Evolutionary conservation across 495 filamentous ascomycete species (phyloP).

Genomic region (Monascus purpureus): DNA sequence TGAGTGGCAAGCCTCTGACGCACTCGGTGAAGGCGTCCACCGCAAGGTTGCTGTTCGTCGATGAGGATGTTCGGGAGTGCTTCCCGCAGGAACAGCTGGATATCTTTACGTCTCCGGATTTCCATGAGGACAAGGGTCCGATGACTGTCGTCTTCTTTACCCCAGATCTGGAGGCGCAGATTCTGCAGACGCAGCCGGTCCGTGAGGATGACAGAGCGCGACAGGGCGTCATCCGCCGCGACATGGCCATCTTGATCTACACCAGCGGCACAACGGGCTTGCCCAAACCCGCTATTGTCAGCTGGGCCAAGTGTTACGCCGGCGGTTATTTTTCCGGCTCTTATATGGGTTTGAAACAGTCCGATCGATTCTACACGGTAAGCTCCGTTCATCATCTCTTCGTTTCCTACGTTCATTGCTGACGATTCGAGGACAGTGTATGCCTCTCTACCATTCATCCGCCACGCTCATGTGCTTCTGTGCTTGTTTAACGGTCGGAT

Average conservation of each 20-base stretch:
- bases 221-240: slow-evolving; percentile 29
- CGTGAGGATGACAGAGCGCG: slow-evolving; percentile 51
- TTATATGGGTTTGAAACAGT: slow-evolving; percentile 40
- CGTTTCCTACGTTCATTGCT: slow-evolving; percentile 1
- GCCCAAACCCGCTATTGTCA: slow-evolving; percentile 79
- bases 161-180: slow-evolving; percentile 47
- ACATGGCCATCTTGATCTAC: slow-evolving; percentile 67
- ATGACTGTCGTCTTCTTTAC: slow-evolving; percentile 51
- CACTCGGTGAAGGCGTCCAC: slow-evolving; percentile 67
- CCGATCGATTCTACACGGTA: slow-evolving; percentile 76
- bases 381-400: not conserved
- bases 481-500: slow-evolving; percentile 42
- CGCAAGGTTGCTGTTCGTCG: slow-evolving; percentile 58
- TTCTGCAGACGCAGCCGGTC: slow-evolving; percentile 38
- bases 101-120: slow-evolving; percentile 25
- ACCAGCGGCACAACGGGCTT: slow-evolving; percentile 84
- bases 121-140: slow-evolving; percentile 31
- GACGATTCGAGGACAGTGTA: slow-evolving; percentile 43
- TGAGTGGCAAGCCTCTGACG: slow-evolving; percentile 57
- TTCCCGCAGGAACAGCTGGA: slow-evolving; percentile 34
- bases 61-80: slow-evolving; percentile 46
- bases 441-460: slow-evolving; percentile 91
- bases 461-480: slow-evolving; percentile 58
- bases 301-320: slow-evolving; percentile 53
- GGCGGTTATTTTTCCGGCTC: slow-evolving; percentile 38